Evolutionary conservation across 768 basidiomycete species (phyloP).

Genomic region (Asterophora lycoperdoides): DNA sequence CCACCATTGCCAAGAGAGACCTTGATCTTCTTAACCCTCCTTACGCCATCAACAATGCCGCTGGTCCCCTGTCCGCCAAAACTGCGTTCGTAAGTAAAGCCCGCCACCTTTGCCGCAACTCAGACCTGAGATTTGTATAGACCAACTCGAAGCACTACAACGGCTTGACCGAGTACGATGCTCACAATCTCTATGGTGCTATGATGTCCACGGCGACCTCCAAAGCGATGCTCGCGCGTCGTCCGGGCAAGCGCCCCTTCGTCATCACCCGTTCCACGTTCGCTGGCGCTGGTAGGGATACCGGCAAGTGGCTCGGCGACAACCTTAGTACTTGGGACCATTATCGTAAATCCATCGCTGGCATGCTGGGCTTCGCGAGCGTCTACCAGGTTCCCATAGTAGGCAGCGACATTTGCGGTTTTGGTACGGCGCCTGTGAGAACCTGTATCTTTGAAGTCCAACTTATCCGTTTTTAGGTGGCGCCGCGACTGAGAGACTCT

Average conservation of each 20-base stretch:
- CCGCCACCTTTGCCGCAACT: too few species aligned
- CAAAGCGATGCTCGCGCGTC: conserved; percentile 56
- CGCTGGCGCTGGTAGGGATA: conserved; percentile 59
- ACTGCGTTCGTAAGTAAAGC: conserved; percentile 47
- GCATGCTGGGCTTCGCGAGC: conserved; percentile 61
- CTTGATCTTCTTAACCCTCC: conserved; percentile 46
- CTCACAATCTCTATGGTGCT: conserved; percentile 65
- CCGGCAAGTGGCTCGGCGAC: conserved; percentile 76
- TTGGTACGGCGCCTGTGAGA: conserved; percentile 32
- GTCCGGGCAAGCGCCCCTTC: conserved; percentile 56
- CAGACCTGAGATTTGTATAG: conserved; percentile 18
- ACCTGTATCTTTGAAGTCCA: neutral
- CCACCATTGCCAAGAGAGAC: conserved; percentile 23
- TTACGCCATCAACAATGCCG: conserved; percentile 57
- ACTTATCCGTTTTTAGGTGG: conserved; percentile 30
- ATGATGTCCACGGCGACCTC: conserved; percentile 68
- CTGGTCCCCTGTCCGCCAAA: conserved; percentile 46
- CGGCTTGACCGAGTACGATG: conserved; percentile 55
- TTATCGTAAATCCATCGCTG: conserved; percentile 56
- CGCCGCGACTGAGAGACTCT: conserved; percentile 64
- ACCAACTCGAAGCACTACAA: conserved; percentile 50
- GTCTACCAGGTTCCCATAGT: conserved; percentile 73
- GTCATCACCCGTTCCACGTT: conserved; percentile 75
- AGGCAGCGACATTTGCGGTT: conserved; percentile 72
- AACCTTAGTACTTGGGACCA: conserved; percentile 57